A percentile compares a stretch with the other conserved stretches of the same genome.
phyloP scores from a whole-genome alignment of 176 grass and related monocot species.

The Avena sativa region DNA sequence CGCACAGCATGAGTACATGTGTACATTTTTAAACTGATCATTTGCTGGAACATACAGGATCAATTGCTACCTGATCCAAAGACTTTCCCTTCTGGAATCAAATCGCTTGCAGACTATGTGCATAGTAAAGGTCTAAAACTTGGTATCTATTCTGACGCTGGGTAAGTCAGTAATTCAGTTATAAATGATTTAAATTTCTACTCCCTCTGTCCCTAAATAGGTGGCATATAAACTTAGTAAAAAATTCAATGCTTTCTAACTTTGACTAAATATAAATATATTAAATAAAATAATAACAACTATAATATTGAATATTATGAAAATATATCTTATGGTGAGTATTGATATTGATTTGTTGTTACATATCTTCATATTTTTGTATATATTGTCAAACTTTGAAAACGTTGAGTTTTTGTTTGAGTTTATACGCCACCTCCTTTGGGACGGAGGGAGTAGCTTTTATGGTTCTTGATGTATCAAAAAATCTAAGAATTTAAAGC shows the following conservation, averaged over 20 bases:
- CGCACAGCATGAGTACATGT: not conserved
- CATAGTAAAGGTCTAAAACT: conserved; percentile 87
- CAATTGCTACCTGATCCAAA: conserved; percentile 87
- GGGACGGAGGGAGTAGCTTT: not conserved
- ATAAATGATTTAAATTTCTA: conserved; percentile 20
- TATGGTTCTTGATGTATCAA: conserved; percentile 23
- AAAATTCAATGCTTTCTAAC: no score
- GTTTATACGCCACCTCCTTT: no score
- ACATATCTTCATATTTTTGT: no score
- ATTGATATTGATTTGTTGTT: no score
- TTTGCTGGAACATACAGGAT: conserved; percentile 53
- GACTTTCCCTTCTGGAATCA: conserved; percentile 90
- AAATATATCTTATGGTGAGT: no score
- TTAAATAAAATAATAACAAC: no score
- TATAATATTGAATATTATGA: no score
- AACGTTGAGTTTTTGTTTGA: no score
- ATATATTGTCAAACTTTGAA: no score
- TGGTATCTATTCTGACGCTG: conserved; percentile 97
- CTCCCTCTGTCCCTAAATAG: no score
- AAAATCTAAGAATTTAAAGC: conserved; percentile 36
- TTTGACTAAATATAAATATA: no score
- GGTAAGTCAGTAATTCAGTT: conserved; percentile 58
- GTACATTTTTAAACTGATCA: not conserved
- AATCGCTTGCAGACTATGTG: conserved; percentile 90
- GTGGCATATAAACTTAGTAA: no score